phyloP scores from a whole-genome alignment of 1,139 yeast genomes.

The Suhomyces choctaworum region DNA sequence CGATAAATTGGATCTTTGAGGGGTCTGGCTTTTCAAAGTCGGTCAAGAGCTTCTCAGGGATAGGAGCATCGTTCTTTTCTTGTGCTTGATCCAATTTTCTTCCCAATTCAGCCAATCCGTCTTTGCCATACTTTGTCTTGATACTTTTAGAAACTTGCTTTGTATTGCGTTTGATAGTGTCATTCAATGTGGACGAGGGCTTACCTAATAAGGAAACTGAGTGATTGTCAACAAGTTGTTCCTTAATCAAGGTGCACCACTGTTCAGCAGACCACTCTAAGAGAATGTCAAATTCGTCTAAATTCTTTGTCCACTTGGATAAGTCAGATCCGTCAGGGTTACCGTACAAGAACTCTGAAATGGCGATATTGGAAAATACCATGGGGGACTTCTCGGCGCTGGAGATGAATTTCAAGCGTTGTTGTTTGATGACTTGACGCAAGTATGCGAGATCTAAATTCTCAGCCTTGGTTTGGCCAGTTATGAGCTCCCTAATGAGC shows the following conservation, averaged over 20 bases:
- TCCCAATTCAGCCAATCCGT: conserved; percentile 57
- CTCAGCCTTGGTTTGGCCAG: conserved; percentile 46
- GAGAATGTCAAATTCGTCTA: conserved; percentile 62
- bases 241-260: conserved; percentile 62
- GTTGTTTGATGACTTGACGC: conserved; percentile 65
- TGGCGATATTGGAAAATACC: conserved; percentile 64
- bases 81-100: conserved; percentile 61
- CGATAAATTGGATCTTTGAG: conserved; percentile 67
- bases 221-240: conserved; percentile 61
- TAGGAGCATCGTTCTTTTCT: conserved; percentile 64
- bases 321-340: conserved; percentile 59
- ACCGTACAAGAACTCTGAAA: conserved; percentile 81
- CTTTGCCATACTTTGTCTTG: conserved; percentile 53
- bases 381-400: conserved; percentile 67
- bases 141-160: conserved; percentile 52
- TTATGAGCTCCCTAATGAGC: conserved; percentile 52
- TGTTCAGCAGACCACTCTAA: conserved; percentile 60
- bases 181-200: conserved; percentile 71
- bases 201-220: conserved; percentile 71
- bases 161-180: conserved; percentile 50
- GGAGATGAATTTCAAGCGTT: conserved; percentile 61
- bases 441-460: conserved; percentile 65
- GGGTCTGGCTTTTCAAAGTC: conserved; percentile 75
- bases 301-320: conserved; percentile 50
- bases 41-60: conserved; percentile 67